phyloP scores from a whole-genome alignment of 192 early-diverging fungal genomes.

The Powellomyces hirtus region DNA sequence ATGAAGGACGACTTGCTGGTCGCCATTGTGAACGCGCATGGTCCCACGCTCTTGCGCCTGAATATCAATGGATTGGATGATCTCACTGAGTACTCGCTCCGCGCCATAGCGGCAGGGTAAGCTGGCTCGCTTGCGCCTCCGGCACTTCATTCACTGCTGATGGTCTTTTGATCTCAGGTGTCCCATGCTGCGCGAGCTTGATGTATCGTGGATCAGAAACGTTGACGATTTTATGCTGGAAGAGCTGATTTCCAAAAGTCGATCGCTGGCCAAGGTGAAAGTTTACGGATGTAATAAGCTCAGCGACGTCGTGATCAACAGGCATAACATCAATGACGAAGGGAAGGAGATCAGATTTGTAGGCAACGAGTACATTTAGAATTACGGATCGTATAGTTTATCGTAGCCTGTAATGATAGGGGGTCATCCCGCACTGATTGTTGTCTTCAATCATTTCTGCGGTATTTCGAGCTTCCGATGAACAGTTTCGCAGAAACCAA shows the following conservation, averaged over 20 bases:
- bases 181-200: constrained; percentile 52
- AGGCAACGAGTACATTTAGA: constrained; percentile 44
- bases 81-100: constrained; percentile 55
- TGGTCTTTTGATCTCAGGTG: background rate
- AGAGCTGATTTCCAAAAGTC: constrained; percentile 49
- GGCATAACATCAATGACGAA: constrained; percentile 21
- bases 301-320: constrained; percentile 34
- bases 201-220: constrained; percentile 74
- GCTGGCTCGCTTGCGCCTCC: background rate
- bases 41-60: constrained; percentile 50
- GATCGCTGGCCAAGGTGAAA: constrained; percentile 47
- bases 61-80: constrained; percentile 72
- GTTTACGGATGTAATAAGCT: constrained; percentile 78
- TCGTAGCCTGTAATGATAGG: too few relatives aligned
- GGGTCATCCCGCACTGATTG: too few relatives aligned
- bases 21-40: constrained; percentile 59
- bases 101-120: constrained; percentile 38
- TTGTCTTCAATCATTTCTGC: too few relatives aligned
- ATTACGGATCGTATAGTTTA: too few relatives aligned
- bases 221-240: constrained; percentile 69
- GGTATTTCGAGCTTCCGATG: too few relatives aligned
- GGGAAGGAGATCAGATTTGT: constrained; percentile 33
- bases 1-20: constrained; percentile 62
- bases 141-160: background rate
- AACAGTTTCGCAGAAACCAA: too few relatives aligned